A percentile compares a stretch with the other conserved stretches of the same genome.
phyloP scores from a whole-genome alignment of 1,139 yeast genomes.

The Saccharomyces hybrid region DNA sequence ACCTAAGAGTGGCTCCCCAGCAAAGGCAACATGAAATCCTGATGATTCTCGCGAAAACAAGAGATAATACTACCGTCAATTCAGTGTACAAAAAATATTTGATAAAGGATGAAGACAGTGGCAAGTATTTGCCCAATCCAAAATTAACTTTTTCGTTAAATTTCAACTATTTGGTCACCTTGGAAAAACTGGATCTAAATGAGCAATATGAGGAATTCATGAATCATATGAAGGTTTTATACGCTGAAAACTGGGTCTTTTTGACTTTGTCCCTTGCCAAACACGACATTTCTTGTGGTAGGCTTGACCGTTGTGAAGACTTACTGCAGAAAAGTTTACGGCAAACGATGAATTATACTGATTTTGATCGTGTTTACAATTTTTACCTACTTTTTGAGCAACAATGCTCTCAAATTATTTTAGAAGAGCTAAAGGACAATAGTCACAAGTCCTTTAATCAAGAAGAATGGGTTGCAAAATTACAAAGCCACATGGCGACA shows the following conservation, averaged over 20 bases:
- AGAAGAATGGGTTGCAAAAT: constrained; percentile 15
- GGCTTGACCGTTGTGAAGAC: constrained; percentile 40
- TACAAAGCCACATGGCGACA: constrained; percentile 41
- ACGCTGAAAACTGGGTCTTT: constrained; percentile 55
- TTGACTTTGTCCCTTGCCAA: constrained; percentile 46
- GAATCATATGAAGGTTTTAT: constrained; percentile 37
- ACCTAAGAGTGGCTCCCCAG: constrained; percentile 10
- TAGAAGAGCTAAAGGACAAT: constrained; percentile 29
- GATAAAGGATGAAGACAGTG: constrained; percentile 30
- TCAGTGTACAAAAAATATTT: constrained; percentile 28
- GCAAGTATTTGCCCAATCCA: constrained; percentile 32
- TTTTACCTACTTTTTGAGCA: constrained; percentile 60
- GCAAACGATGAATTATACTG: constrained; percentile 46
- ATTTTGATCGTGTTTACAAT: constrained; percentile 61
- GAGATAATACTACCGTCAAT: constrained; percentile 20
- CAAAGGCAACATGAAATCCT: constrained; percentile 17
- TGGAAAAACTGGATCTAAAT: constrained; percentile 29
- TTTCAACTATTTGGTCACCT: constrained; percentile 42
- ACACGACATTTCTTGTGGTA: constrained; percentile 38
- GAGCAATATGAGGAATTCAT: constrained; percentile 35
- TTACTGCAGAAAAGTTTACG: constrained; percentile 29
- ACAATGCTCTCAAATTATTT: constrained; percentile 35
- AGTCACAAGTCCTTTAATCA: constrained; percentile 11
- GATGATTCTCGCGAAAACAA: constrained; percentile 27
- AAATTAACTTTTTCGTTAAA: constrained; percentile 39